Conservation (phyloP, 805 yeast species). For the Saccharomycopsis malanga region DNA sequence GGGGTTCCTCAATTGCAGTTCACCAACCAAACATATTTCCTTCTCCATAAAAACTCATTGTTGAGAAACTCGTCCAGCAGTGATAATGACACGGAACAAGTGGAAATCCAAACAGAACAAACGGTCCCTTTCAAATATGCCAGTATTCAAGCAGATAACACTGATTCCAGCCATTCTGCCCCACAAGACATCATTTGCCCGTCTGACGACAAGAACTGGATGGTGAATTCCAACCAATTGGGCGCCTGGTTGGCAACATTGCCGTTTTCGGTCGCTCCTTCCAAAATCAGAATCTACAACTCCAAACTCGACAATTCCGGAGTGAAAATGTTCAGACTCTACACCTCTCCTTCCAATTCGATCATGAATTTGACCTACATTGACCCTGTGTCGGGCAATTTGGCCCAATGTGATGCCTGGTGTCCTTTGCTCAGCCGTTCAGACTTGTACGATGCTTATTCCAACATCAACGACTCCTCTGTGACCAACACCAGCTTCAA, state of each 20-base stretch:
- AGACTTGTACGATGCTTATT: conserved; percentile 28
- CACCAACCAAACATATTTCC: conserved; percentile 24
- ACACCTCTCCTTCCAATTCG: conserved; percentile 73
- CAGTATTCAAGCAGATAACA: conserved; percentile 41
- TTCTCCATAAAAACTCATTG: conserved; percentile 8
- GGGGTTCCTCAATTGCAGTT: conserved; percentile 41
- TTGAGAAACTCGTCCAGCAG: conserved; percentile 23
- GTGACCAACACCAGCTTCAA: conserved; percentile 20
- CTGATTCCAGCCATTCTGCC: conserved; percentile 29
- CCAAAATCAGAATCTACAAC: conserved; percentile 67
- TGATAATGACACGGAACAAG: conserved; percentile 35
- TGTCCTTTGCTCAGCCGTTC: conserved; percentile 60
- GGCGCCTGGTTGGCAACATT: conserved; percentile 64
- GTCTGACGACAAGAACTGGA: conserved; percentile 43
- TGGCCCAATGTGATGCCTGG: conserved; percentile 72
- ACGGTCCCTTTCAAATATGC: conserved; percentile 53
- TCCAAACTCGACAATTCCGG: conserved; percentile 43
- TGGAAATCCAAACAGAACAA: conserved; percentile 50
- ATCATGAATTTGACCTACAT: conserved; percentile 87
- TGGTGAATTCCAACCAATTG: conserved; percentile 35
- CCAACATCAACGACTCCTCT: conserved; percentile 27
- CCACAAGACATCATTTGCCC: conserved; percentile 52
- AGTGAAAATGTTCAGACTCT: conserved; percentile 58
- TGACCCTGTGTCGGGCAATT: conserved; percentile 60
- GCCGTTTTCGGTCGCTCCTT: conserved; percentile 53